Conservation (phyloP, 1,284 basidiomycete genomes). For the Sphaerobolus stellatus region DNA sequence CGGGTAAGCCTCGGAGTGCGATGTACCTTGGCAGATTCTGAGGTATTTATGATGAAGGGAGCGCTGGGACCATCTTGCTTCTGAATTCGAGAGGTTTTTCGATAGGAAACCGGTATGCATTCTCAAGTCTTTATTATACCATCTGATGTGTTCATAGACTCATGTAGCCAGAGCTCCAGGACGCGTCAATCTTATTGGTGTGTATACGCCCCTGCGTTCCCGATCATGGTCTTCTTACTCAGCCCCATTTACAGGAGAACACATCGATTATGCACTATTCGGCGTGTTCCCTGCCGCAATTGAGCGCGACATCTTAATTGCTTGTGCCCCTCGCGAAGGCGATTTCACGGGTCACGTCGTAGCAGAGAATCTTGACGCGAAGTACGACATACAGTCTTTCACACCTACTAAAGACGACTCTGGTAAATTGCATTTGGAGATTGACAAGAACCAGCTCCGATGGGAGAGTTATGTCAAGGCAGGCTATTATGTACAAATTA, state of each 20-base stretch:
- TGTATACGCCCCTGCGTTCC: conserved; percentile 3
- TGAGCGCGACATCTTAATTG: conserved; percentile 83
- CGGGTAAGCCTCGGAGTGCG: conserved; percentile 37
- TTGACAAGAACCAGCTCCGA: conserved; percentile 64
- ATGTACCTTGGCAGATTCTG: background rate
- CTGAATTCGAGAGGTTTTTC: conserved; percentile 64
- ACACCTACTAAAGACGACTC: conserved; percentile 49
- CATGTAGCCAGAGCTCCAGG: conserved; percentile 83
- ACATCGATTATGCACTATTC: conserved; percentile 84
- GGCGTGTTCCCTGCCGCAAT: conserved; percentile 83
- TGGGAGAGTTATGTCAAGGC: conserved; percentile 91
- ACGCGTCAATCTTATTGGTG: conserved; percentile 64
- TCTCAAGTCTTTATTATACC: background rate
- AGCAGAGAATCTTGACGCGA: conserved; percentile 64
- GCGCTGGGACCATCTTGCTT: conserved; percentile 65
- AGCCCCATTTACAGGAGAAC: conserved; percentile 60
- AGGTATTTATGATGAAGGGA: conserved; percentile 27
- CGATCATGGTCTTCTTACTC: background rate
- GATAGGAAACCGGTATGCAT: conserved; percentile 51
- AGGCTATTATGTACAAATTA: conserved; percentile 59
- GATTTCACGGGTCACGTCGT: conserved; percentile 44
- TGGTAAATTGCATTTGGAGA: conserved; percentile 69
- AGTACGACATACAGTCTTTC: conserved; percentile 59
- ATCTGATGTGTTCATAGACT: conserved; percentile 22
- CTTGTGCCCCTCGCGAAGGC: conserved; percentile 56